Evolutionary conservation across 495 filamentous ascomycete species (phyloP), one percentile per base, ranked within the genome.

Genomic region (Aspergillus egyptiacus): DNA sequence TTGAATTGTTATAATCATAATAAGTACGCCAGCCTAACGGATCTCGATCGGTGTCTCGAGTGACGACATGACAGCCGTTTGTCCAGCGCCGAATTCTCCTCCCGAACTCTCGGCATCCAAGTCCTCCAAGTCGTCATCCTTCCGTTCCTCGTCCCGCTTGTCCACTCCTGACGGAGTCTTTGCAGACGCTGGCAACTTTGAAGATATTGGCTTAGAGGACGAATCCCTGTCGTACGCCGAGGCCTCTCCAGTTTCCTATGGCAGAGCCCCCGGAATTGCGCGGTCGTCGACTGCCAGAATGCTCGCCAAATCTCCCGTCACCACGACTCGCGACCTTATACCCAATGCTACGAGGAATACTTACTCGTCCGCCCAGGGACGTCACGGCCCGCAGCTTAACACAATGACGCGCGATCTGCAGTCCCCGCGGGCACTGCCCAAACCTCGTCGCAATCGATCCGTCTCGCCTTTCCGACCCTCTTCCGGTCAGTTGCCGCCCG

Each of bases 191-290:
- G 77, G 76, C 41, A 83, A 96, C 58, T 96, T 97, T 58, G 93
- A 98, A 64, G 93, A 97, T 41, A 95, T 96, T 55, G 87, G 85
- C 8, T 78, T 98, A 6, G 79, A 86, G 37, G 89, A 96, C 58
- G 80, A 88, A 44, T 43, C 65, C 9, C 58, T 67, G 8, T 15
- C 59, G 5, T 65, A 66, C 25, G 49, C 57, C 45, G 57, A 69
- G 8, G 47, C 50, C n/a, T 46, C 55, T 10, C 20, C 53, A n/a
- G 50, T 56, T 33, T 58, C 64, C 2, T 67, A 66, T 55, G 60
- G 52, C 33, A 66, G 68, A 32, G 18, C 56, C 13, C 28, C 54
- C 25, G 55, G 56, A 31, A 47, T 64, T n/a, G 42, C 61, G 17
- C 66, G 65, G 47, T 61, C 68, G 28, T 63, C 64, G n/a, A 54